phyloP scores from a whole-genome alignment of 2,329 filamentous ascomycete species.

The Penicillium vulpinum region DNA sequence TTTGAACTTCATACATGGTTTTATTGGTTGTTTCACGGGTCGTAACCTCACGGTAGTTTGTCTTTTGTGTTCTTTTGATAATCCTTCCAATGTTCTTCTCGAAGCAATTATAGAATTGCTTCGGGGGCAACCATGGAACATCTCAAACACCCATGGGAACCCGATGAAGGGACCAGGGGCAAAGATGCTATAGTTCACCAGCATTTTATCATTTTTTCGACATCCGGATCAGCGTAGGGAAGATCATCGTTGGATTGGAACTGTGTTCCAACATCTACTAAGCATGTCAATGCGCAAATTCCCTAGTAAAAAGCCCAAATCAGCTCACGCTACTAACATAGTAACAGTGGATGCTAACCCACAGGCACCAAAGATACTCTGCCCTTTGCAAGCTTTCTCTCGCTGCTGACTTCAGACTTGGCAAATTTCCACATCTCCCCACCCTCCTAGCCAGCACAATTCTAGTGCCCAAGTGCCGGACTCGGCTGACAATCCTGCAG shows the following conservation, averaged over 20 bases:
- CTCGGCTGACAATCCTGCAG: background rate
- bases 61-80: background rate
- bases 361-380: too few species aligned
- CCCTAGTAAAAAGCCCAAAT: background rate
- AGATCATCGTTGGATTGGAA: background rate
- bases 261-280: background rate
- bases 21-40: background rate
- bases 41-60: background rate
- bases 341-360: background rate
- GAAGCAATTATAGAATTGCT: background rate
- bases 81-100: background rate
- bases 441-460: background rate
- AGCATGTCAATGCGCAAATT: background rate
- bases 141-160: background rate
- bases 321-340: background rate
- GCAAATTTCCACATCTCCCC: background rate
- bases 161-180: background rate
- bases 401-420: background rate
- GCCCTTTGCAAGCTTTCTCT: background rate
- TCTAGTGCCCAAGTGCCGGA: background rate
- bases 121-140: background rate
- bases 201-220: background rate
- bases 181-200: background rate
- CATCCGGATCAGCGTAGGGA: background rate
- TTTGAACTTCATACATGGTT: constrained; percentile 6